Conservation (phyloP, 768 basidiomycete species). For the Tylopilus felleus region DNA sequence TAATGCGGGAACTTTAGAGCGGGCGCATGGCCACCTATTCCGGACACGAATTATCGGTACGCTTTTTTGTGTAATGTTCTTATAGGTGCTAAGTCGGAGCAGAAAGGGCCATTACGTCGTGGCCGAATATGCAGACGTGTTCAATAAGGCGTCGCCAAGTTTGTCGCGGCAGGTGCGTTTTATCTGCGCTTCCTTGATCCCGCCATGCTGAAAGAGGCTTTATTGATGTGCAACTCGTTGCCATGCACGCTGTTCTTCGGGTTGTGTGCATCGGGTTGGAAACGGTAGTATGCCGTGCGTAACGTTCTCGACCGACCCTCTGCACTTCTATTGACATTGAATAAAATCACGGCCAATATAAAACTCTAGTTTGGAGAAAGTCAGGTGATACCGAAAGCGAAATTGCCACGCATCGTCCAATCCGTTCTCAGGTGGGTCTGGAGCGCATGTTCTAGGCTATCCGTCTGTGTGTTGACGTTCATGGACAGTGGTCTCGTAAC, state of each 20-base stretch:
- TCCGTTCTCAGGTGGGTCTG: constrained; percentile 61
- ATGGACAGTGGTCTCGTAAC: constrained; percentile 60
- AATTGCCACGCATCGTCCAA: constrained; percentile 68
- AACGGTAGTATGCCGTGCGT: constrained; percentile 61
- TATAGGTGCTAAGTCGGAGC: constrained; percentile 8
- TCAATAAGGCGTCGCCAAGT: constrained; percentile 61
- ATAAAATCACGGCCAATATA: constrained; percentile 1
- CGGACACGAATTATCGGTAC: constrained; percentile 75
- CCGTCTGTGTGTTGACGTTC: not conserved
- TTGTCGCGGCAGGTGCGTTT: constrained; percentile 68
- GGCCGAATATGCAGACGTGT: constrained; percentile 61
- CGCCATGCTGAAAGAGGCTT: constrained; percentile 14
- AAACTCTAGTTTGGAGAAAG: constrained; percentile 69
- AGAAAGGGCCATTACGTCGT: constrained; percentile 72
- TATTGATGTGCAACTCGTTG: constrained; percentile 9
- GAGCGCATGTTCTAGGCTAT: not conserved
- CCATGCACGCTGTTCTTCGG: not conserved
- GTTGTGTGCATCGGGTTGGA: not conserved
- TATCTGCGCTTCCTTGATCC: constrained; percentile 7
- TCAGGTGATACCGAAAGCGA: constrained; percentile 63
- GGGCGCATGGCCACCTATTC: constrained; percentile 74
- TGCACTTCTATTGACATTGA: constrained; percentile 1
- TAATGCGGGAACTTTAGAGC: constrained; percentile 37
- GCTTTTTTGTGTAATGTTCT: constrained; percentile 11
- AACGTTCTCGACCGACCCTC: not conserved